Evolutionary conservation across 2,329 filamentous ascomycete genomes (phyloP), one percentile per base, ranked within the genome.

Genomic region (Teratosphaeriaceae sp.): DNA sequence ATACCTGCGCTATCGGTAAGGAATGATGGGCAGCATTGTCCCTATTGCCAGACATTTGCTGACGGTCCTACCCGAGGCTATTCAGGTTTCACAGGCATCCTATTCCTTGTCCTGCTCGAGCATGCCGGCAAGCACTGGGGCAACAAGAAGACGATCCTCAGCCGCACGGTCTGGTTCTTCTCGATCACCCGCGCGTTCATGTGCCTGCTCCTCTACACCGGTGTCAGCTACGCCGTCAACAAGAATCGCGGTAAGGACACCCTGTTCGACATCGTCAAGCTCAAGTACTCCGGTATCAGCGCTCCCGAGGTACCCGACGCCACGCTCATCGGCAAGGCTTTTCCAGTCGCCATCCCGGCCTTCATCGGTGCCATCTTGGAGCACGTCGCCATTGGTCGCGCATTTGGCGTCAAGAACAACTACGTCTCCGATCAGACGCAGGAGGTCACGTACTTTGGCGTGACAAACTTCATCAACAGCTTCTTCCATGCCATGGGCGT

Each of bases 361-460:
- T 77, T 83, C 48, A 71, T 82, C 31, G 79, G 76, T 11, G 74
- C 75, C 2, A 67, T 75, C 0, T 71, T 83, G 19, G 80, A 84
- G 51, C 80, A 84, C 51, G 70, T 81, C 3, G 79, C 78, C 8
- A 79, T 84, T 33, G 79, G 75, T 13, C 78, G 80, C 39, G 77
- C 76, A 0, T 84, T 84, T 51, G 76, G 72, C 1, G 68, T 79
- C 8, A 71, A 72, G 47, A 81, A 83, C 59, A 70, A 74, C 52
- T 84, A 84, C 55, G 67, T 71, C 6, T 76, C 78, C 30, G 79
- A 84, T 48, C 73, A 79, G 50, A 80, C 75, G 12, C 79, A 84
- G 56, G 80, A 84, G 50, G 71, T 84, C 2, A 76, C 76, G 44
- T 83, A 79, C 51, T 73, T 82, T 2, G 80, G 79, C 47, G 43